Percentiles rank a stretch among this genome's conserved stretches.
Conservation (phyloP, 331 rosid genomes). For the Malus hybrid region DNA sequence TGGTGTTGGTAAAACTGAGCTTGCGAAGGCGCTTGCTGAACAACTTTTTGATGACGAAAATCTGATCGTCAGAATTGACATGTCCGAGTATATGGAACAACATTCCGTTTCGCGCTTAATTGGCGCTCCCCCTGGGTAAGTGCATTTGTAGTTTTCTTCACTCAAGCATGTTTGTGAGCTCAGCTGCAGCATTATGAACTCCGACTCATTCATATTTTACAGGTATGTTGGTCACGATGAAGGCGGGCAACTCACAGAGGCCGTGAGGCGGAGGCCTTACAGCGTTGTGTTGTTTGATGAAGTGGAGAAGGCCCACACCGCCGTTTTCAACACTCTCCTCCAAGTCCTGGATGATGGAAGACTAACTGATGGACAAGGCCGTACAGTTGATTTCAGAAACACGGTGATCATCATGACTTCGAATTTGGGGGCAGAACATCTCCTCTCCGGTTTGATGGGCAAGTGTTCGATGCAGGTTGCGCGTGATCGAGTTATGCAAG, state of each 20-base stretch:
- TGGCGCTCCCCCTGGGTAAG: slow-evolving; percentile 99
- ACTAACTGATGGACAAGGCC: slow-evolving; percentile 91
- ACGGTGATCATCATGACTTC: slow-evolving; percentile 91
- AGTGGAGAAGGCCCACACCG: slow-evolving; percentile 81
- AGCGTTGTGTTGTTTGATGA: slow-evolving; percentile 86
- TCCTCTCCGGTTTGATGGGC: slow-evolving; percentile 61
- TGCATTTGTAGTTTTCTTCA: background rate
- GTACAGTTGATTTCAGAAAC: slow-evolving; percentile 77
- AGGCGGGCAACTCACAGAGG: slow-evolving; percentile 94
- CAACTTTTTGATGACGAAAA: slow-evolving; percentile 88
- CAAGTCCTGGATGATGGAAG: slow-evolving; percentile 93
- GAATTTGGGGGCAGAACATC: slow-evolving; percentile 89
- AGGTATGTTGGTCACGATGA: slow-evolving; percentile 93
- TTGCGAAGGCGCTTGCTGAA: slow-evolving; percentile 94
- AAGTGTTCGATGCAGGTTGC: slow-evolving; percentile 75
- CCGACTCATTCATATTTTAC: slow-evolving; percentile 4
- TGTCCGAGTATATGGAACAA: slow-evolving; percentile 96
- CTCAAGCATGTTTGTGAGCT: background rate
- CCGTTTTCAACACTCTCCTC: slow-evolving; percentile 83
- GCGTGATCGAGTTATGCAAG: slow-evolving; percentile 64
- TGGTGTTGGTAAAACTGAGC: slow-evolving; percentile 96
- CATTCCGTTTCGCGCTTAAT: slow-evolving; percentile 81
- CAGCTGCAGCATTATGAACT: background rate
- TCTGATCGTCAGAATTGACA: slow-evolving; percentile 70
- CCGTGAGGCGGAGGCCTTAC: slow-evolving; percentile 85